Conservation (phyloP, 495 filamentous ascomycete species). For the Durotheca rogersii region DNA sequence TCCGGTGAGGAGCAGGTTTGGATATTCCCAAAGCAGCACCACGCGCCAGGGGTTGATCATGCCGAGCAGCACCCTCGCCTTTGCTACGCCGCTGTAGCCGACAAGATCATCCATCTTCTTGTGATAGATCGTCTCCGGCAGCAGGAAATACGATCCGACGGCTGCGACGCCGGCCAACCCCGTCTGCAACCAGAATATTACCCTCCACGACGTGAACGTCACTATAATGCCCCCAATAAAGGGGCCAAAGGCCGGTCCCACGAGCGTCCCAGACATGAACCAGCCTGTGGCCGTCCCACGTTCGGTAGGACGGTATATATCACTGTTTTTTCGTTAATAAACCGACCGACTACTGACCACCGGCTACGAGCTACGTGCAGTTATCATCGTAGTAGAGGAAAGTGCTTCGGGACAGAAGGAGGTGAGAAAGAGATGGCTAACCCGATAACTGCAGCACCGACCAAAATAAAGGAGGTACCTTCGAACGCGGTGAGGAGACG, state of each 20-base stretch:
- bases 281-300: conserved; percentile 68
- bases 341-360: background rate
- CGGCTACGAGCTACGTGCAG: background rate
- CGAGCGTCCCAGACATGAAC: conserved; percentile 68
- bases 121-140: conserved; percentile 69
- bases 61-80: conserved; percentile 54
- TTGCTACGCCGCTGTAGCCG: conserved; percentile 48
- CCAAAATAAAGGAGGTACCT: conserved; percentile 67
- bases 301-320: conserved; percentile 64
- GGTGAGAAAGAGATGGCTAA: conserved; percentile 22
- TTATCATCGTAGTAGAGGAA: no score
- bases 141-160: conserved; percentile 61
- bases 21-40: conserved; percentile 60
- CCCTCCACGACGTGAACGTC: conserved; percentile 66
- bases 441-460: conserved; percentile 63
- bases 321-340: conserved; percentile 38
- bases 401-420: background rate
- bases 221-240: conserved; percentile 69
- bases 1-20: conserved; percentile 63
- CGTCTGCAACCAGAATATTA: conserved; percentile 72
- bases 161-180: conserved; percentile 59
- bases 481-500: conserved; percentile 69
- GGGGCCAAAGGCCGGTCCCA: conserved; percentile 70
- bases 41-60: conserved; percentile 66
- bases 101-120: conserved; percentile 56